Conservation (phyloP, 345 rosid species). For the Euphorbia peplus region DNA sequence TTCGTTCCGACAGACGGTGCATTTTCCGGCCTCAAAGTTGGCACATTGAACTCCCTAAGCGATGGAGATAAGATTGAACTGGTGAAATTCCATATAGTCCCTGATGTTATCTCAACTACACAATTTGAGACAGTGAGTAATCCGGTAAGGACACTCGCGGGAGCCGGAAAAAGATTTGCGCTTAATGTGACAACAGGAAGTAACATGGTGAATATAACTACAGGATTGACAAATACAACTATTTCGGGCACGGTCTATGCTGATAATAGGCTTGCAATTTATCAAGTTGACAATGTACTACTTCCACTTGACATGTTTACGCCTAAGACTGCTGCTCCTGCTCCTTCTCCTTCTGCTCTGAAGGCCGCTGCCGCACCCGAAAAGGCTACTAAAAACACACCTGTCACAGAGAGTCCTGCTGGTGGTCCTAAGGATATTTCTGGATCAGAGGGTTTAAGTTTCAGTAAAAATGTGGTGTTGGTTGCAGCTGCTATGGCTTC, state of each 20-base stretch:
- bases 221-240: slow-evolving; percentile 30
- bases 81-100: slow-evolving; percentile 38
- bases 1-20: slow-evolving; percentile 22
- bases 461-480: not conserved
- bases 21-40: slow-evolving; percentile 17
- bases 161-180: slow-evolving; percentile 25
- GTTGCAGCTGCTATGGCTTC: not conserved
- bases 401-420: not conserved
- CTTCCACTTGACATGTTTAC: slow-evolving; percentile 30
- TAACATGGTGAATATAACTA: slow-evolving; percentile 17
- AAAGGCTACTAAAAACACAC: slow-evolving; percentile 5
- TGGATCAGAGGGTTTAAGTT: not conserved
- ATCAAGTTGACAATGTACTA: slow-evolving; percentile 34
- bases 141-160: slow-evolving; percentile 38
- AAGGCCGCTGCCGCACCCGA: slow-evolving; percentile 7
- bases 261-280: slow-evolving; percentile 28
- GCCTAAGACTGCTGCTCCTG: slow-evolving; percentile 11
- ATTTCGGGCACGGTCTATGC: slow-evolving; percentile 28
- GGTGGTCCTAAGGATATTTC: slow-evolving; percentile 3
- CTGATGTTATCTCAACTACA: slow-evolving; percentile 25
- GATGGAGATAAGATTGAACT: slow-evolving; percentile 31
- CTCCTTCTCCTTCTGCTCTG: slow-evolving; percentile 1
- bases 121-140: slow-evolving; percentile 41
- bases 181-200: slow-evolving; percentile 28
- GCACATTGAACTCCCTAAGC: slow-evolving; percentile 11